Conservation (phyloP, 768 basidiomycete genomes). For the Leccinum longicurvipes region DNA sequence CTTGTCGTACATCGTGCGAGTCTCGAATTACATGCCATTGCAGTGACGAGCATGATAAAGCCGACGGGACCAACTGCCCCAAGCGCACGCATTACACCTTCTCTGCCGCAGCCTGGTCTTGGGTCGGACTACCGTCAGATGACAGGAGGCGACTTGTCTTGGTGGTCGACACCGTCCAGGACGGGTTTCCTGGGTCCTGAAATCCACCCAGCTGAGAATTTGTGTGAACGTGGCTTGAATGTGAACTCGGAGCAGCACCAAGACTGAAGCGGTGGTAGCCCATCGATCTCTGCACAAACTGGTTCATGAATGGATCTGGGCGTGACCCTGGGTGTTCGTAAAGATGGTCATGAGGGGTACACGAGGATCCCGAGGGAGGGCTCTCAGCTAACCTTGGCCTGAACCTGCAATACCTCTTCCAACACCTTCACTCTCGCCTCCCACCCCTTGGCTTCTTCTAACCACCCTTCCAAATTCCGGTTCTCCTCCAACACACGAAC, state of each 20-base stretch:
- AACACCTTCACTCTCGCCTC: conserved; percentile 25
- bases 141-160: conserved; percentile 1
- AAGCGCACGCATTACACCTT: conserved; percentile 23
- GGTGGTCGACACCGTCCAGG: conserved; percentile 3
- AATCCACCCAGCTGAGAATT: background rate
- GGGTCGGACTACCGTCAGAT: conserved; percentile 9
- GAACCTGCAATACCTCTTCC: conserved; percentile 23
- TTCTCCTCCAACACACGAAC: conserved; percentile 28
- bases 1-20: too few species aligned
- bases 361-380: conserved; percentile 15
- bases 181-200: background rate
- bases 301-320: conserved; percentile 23
- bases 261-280: conserved; percentile 11
- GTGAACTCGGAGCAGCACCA: background rate
- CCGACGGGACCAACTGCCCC: conserved; percentile 26
- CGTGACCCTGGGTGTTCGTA: conserved; percentile 6
- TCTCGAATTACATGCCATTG: conserved; percentile 12
- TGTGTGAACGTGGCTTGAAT: background rate
- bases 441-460: conserved; percentile 27
- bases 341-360: conserved; percentile 7
- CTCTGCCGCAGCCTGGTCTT: conserved; percentile 21
- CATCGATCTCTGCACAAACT: conserved; percentile 26
- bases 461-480: conserved; percentile 17
- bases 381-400: too few species aligned
- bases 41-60: conserved; percentile 25